Percentiles rank a stretch among this genome's conserved stretches.
These are phyloP conservation scores for Cyclaneusma minus DNA, from an alignment of 2,329 filamentous ascomycete species.

Conservation along the genomic window DNA sequence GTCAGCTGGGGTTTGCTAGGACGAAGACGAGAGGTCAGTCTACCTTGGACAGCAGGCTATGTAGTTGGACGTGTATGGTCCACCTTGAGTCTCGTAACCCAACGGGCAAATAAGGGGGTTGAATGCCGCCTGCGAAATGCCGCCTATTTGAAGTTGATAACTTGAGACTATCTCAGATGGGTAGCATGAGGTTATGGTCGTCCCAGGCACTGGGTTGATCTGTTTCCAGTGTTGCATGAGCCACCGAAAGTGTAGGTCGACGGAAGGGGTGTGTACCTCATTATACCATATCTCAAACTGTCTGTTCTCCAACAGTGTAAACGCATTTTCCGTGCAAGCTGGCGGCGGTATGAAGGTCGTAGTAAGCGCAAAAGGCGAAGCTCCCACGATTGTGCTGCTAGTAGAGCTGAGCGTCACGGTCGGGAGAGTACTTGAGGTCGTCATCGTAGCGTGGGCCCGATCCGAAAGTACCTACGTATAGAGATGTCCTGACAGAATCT, in stretches of 20 bases:
- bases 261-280: too few relatives aligned
- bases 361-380: conserved; percentile 6
- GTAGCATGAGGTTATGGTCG: conserved; percentile 11
- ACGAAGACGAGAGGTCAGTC: too few relatives aligned
- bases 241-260: too few relatives aligned
- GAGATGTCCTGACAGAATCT: too few relatives aligned
- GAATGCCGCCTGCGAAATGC: conserved; percentile 10
- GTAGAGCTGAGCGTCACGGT: too few relatives aligned
- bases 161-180: conserved; percentile 10
- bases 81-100: conserved; percentile 7
- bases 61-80: conserved; percentile 12
- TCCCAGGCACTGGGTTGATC: conserved; percentile 10
- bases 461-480: too few relatives aligned
- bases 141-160: conserved; percentile 4
- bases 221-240: too few relatives aligned
- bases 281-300: conserved; percentile 12
- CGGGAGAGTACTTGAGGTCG: too few relatives aligned
- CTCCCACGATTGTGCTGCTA: too few relatives aligned
- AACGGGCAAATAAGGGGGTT: conserved; percentile 10
- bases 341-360: conserved; percentile 7
- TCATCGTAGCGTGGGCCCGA: too few relatives aligned
- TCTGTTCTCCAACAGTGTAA: conserved; percentile 12
- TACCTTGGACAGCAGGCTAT: conserved; percentile 14
- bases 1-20: too few relatives aligned
- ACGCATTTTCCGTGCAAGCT: conserved; percentile 9